Evolutionary conservation across 495 filamentous ascomycete species (phyloP).

Genomic region (Jackrogersella minutella): DNA sequence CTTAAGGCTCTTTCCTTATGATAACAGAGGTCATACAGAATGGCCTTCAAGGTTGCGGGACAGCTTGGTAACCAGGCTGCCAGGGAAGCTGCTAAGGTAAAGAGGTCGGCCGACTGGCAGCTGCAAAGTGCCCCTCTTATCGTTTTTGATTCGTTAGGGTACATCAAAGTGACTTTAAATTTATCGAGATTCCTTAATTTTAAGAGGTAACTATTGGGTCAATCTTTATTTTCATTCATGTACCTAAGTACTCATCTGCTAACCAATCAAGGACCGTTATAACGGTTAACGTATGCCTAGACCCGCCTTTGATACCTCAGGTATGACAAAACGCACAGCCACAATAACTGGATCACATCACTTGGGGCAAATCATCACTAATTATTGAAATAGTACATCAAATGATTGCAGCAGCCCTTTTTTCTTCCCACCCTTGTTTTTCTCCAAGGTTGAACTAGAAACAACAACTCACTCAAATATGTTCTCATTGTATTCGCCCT

Average conservation of each 20-base stretch:
- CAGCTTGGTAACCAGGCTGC: not conserved
- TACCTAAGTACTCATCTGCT: too few relatives aligned
- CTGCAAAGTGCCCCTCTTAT: slow-evolving; percentile 16
- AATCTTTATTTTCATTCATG: too few relatives aligned
- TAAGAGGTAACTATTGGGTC: too few relatives aligned
- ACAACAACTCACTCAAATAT: slow-evolving; percentile 2
- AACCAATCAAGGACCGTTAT: too few relatives aligned
- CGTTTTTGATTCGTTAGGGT: not conserved
- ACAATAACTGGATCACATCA: not conserved
- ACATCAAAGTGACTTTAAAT: not conserved
- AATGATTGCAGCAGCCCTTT: not conserved
- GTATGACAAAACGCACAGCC: not conserved
- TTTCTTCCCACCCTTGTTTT: not conserved
- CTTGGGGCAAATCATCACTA: not conserved
- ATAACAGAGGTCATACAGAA: not conserved
- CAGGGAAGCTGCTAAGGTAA: not conserved
- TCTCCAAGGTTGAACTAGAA: not conserved
- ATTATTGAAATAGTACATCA: not conserved
- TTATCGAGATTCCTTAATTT: not conserved
- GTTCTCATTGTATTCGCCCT: slow-evolving; percentile 15
- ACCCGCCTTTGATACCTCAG: not conserved
- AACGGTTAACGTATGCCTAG: too few relatives aligned
- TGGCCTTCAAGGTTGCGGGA: slow-evolving; percentile 21
- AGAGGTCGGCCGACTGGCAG: not conserved
- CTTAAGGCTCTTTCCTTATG: not conserved